Evolutionary conservation across 164 flowering plant genomes (phyloP).

Genomic region (Vitis cinerea): DNA sequence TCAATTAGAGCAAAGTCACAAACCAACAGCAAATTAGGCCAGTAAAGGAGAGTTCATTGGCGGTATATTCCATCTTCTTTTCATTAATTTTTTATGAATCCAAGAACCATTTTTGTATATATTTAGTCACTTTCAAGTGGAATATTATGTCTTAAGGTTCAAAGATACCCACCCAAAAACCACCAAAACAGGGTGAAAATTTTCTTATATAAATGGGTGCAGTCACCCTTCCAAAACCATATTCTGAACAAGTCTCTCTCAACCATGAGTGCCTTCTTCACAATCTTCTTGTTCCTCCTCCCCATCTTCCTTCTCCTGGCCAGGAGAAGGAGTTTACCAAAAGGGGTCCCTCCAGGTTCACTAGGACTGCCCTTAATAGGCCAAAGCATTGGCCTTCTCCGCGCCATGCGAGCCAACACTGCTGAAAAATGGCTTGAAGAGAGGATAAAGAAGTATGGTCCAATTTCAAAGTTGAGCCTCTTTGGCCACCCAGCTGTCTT

Average conservation of each 20-base stretch:
- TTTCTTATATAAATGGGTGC: too few species aligned
- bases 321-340: conserved; percentile 16
- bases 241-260: not conserved
- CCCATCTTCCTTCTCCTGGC: conserved; percentile 24
- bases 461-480: conserved; percentile 36
- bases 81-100: too few species aligned
- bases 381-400: conserved; percentile 33
- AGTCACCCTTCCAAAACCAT: too few species aligned
- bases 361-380: conserved; percentile 41
- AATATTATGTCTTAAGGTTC: too few species aligned
- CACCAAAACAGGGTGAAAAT: too few species aligned
- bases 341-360: conserved; percentile 41
- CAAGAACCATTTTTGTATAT: too few species aligned
- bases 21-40: too few species aligned
- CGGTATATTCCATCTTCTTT: too few species aligned
- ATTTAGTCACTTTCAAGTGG: too few species aligned
- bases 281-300: conserved; percentile 16
- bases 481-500: conserved; percentile 40
- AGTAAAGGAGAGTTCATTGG: too few species aligned
- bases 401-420: conserved; percentile 30
- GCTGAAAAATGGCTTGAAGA: conserved; percentile 33
- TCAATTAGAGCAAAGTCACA: too few species aligned
- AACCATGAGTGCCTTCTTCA: conserved; percentile 15
- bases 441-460: conserved; percentile 30
- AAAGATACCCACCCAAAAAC: too few species aligned